phyloP scores from a whole-genome alignment of 352 stramenopile species.

The Globisporangium paroecandrum region DNA sequence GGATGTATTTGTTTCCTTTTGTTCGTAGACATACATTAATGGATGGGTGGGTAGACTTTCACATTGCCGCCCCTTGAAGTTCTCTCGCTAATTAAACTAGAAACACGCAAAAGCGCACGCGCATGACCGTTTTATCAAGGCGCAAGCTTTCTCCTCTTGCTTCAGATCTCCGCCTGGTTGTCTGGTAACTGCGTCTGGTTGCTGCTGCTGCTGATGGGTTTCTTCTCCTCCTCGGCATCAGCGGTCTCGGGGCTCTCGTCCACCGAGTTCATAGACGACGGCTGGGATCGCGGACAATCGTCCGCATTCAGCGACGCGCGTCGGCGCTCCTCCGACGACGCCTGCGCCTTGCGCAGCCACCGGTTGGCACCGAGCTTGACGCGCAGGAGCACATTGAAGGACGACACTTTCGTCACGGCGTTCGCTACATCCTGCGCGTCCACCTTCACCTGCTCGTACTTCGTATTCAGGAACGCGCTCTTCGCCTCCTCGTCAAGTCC shows the following conservation, averaged over 20 bases:
- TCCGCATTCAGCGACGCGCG: slow-evolving; percentile 23
- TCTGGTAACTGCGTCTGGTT: slow-evolving; percentile 3
- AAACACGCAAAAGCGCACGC: background rate
- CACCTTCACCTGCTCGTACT: slow-evolving; percentile 55
- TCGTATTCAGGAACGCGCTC: slow-evolving; percentile 44
- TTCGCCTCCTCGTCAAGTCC: slow-evolving; percentile 37
- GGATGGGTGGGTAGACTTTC: background rate
- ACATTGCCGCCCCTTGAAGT: background rate
- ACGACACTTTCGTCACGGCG: slow-evolving; percentile 71
- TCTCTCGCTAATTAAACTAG: background rate
- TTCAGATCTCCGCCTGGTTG: slow-evolving; percentile 53
- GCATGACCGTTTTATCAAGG: background rate
- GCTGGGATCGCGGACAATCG: slow-evolving; percentile 15
- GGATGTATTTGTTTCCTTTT: background rate
- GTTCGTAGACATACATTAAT: background rate
- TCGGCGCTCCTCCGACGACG: slow-evolving; percentile 50
- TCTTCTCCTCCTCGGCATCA: slow-evolving; percentile 7
- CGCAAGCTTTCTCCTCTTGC: slow-evolving; percentile 6
- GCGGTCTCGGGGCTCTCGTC: slow-evolving; percentile 24
- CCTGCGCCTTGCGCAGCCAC: slow-evolving; percentile 70
- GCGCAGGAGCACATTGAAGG: slow-evolving; percentile 69
- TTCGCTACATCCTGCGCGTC: slow-evolving; percentile 54
- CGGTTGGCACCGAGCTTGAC: slow-evolving; percentile 78
- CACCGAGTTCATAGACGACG: slow-evolving; percentile 19
- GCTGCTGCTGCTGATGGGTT: background rate